Conservation (phyloP, 1,284 basidiomycete species). For the Marasmius tenuissimus region DNA sequence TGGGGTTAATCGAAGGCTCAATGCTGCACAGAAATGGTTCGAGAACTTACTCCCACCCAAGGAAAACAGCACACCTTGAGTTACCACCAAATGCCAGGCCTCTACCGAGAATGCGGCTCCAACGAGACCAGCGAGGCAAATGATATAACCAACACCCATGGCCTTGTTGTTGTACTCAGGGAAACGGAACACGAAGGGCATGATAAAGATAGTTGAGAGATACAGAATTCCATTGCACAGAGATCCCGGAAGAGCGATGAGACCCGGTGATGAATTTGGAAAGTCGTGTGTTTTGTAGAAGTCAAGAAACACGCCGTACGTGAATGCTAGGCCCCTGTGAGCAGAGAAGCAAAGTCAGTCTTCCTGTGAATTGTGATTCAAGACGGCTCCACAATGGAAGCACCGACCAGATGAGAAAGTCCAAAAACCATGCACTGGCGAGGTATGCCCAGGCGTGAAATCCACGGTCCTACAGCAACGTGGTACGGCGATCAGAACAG, state of each 20-base stretch:
- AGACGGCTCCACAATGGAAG: neutral
- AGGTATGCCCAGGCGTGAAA: constrained; percentile 16
- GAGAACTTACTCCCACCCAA: constrained; percentile 12
- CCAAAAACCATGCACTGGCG: constrained; percentile 12
- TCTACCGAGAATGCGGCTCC: constrained; percentile 11
- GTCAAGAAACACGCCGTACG: constrained; percentile 13
- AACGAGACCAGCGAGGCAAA: constrained; percentile 9
- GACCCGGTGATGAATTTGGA: constrained; percentile 1
- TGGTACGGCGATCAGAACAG: neutral
- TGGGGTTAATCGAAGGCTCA: neutral
- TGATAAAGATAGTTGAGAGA: constrained; percentile 6
- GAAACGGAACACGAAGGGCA: constrained; percentile 9
- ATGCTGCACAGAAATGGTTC: neutral
- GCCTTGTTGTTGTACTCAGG: constrained; percentile 6
- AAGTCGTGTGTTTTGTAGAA: constrained; percentile 10
- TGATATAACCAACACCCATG: constrained; percentile 8
- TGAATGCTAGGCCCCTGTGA: constrained; percentile 12
- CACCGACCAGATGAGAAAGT: constrained; percentile 11
- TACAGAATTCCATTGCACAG: constrained; percentile 10
- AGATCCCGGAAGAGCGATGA: constrained; percentile 12
- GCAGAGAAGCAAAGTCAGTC: neutral
- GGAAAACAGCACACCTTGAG: constrained; percentile 13
- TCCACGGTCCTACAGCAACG: constrained; percentile 7
- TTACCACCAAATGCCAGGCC: constrained; percentile 8
- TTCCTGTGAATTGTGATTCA: neutral